Evolutionary conservation across 768 basidiomycete genomes (phyloP), one percentile per base, ranked within the genome.

Genomic region (Psilocybe sp.): DNA sequence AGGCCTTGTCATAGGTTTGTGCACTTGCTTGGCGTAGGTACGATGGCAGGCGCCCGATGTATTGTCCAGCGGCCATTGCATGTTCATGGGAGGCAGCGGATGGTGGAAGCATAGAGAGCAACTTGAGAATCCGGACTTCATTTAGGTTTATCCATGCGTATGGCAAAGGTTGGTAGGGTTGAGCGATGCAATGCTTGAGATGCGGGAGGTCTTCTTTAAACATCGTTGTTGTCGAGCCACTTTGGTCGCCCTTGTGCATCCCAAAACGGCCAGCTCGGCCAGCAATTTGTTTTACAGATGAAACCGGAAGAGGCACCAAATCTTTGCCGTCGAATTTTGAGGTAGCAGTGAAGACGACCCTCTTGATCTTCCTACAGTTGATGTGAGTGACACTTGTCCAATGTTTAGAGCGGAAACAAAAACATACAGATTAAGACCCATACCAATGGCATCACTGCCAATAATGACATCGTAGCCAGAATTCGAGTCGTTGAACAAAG

Each of bases 371-470:
- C 33, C 95, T 98, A 60, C 3, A 39, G n/a, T 36, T 4, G 15
- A 33, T 19, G 16, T 35, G 52, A 32, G 37, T 41, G 23, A 40
- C 35, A 38, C 7, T 28, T 28, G 3, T 36, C 9, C n/a, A 34
- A 12, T 31, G 33, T n/a, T 19, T 1, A 42, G 8, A 19, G 35
- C 1, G 20, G 57, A 46, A 41, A 8, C 34, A 49, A 47, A 47
- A 4, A 72, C 89, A 39, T 65, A 98, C 97, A 99, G 69, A 63
- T 99, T 98, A 16, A 99, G 76, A 0, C 97, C 97, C 93, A 99
- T 95, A 1, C 97, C 94, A 43, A 98, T 86, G 0, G 94, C 93
- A 61, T 99, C 97, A 58, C 90, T 94, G 1, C 92, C 96, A 14
- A 98, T 82, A 37, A 99, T 76, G 2, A 98, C 85, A 58, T 96